phyloP scores from a whole-genome alignment of 768 basidiomycete genomes.

The Mycena epipterygia region DNA sequence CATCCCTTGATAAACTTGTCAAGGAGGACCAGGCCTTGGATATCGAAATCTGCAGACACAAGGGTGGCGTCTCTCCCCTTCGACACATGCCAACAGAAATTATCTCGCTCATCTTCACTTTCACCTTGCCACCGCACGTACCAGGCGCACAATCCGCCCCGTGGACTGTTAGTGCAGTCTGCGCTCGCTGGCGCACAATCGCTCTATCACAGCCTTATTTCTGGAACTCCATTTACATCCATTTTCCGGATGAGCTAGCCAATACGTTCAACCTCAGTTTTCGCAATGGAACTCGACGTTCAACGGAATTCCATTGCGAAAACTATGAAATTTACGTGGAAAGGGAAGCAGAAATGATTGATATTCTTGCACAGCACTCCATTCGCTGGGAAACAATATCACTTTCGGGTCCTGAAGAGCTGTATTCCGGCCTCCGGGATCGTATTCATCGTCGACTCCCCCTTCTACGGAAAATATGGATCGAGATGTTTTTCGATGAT shows the following conservation, averaged over 20 bases:
- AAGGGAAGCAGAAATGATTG: too few species aligned
- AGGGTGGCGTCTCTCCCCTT: constrained; percentile 9
- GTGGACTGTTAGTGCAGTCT: constrained; percentile 15
- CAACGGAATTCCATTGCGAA: not conserved
- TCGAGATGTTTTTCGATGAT: not conserved
- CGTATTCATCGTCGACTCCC: not conserved
- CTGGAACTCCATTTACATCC: not conserved
- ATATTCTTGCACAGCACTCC: not conserved
- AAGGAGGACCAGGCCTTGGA: not conserved
- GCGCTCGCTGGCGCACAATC: constrained; percentile 14
- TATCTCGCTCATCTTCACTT: constrained; percentile 10
- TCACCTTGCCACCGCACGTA: not conserved
- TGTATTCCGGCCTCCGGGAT: not conserved
- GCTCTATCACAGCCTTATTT: not conserved
- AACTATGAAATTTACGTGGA: not conserved
- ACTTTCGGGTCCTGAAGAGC: not conserved
- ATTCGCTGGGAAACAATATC: not conserved
- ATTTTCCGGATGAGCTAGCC: not conserved
- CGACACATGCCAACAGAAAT: constrained; percentile 16
- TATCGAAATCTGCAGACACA: not conserved
- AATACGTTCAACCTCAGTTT: not conserved
- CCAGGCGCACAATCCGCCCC: not conserved
- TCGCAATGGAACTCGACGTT: not conserved
- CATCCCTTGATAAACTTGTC: not conserved
- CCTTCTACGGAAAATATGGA: not conserved